phyloP scores from a whole-genome alignment of 768 basidiomycete genomes.

The Leccinum imitatum region DNA sequence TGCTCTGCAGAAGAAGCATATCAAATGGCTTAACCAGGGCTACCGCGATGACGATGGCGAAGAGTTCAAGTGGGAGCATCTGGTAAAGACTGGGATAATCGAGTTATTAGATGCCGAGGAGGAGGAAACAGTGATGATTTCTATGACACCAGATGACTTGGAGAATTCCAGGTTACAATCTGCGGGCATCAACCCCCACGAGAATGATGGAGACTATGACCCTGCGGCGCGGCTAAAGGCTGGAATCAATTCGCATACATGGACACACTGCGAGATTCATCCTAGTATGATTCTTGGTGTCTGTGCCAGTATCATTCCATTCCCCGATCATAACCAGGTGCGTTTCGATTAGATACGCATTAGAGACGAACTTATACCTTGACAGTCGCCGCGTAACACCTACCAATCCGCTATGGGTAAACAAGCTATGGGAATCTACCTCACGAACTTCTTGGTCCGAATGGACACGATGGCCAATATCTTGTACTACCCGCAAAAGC shows the following conservation, averaged over 20 bases:
- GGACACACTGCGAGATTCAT: slow-evolving; percentile 99
- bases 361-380: slow-evolving; percentile 6
- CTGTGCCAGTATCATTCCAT: slow-evolving; percentile 98
- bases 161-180: slow-evolving; percentile 76
- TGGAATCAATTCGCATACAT: slow-evolving; percentile 81
- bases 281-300: slow-evolving; percentile 99
- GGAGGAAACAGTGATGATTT: slow-evolving; percentile 99
- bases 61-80: slow-evolving; percentile 78
- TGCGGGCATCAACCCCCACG: slow-evolving; percentile 54
- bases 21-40: slow-evolving; percentile 65
- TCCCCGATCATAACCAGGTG: slow-evolving; percentile 99
- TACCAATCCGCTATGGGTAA: slow-evolving; percentile 99
- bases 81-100: slow-evolving; percentile 85
- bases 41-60: slow-evolving; percentile 55
- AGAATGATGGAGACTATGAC: slow-evolving; percentile 74
- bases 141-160: slow-evolving; percentile 96
- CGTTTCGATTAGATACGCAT: slow-evolving; percentile 24
- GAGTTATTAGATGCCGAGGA: slow-evolving; percentile 98
- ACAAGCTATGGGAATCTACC: slow-evolving; percentile 99
- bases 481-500: slow-evolving; percentile 98
- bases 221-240: slow-evolving; percentile 88
- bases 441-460: slow-evolving; percentile 97
- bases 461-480: slow-evolving; percentile 99
- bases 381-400: slow-evolving; percentile 96
- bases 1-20: slow-evolving; percentile 78